Base-by-base conservation (phyloP, 2,329 filamentous ascomycete species). In the Pseudodiploospora longispora region DNA sequence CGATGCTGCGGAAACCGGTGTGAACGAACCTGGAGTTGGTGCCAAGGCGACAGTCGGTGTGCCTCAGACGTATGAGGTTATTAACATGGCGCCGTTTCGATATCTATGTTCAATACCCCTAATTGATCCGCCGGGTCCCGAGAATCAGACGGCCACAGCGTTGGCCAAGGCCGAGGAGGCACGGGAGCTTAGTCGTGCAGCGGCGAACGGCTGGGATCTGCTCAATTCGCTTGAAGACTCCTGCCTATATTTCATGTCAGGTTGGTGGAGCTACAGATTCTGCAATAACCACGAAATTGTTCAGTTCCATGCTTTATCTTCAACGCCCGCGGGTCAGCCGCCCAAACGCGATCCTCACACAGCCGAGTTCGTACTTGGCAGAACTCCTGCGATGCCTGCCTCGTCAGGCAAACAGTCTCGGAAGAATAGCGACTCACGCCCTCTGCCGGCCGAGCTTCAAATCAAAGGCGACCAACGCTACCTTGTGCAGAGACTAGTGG, bases 221-320 rank as follows among this genome's bases (percentile, higher is more conserved):
- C 70, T 96, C 41, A 76, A 78, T 51, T 80, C 82, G 28, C 83
- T 96, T 64, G 79, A 93, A 45, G 78, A 90, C 42, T 85, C 82
- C 4, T 96, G 90, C 63, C 77, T 96, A 50, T 95, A 91, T 68
- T 79, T 74, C 51, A 69, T 89, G 52, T 85, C 82, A 1, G 90
- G 90, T 0, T 96, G 90, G 90, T 96, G 90, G 90, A 93, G 85
- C 59, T 96, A 96, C 66, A 85, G 83, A 55, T 95, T 95, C 64
- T 96, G 90, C 71, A 93, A 95, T 67, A 87, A 87, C 59, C 76
- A 83, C 49, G 81, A 91, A 50, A 83, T 96, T 49, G 85, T 87
- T 57, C 90, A 96, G 64, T 96, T 94, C 65, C 90, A 96, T 62
- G 87, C 88, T 37, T 68, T 91, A 47, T 78, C 87, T 1, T 80